Conservation (phyloP, 805 yeast species). For the Yamadazyma takamatsuzukensis region DNA sequence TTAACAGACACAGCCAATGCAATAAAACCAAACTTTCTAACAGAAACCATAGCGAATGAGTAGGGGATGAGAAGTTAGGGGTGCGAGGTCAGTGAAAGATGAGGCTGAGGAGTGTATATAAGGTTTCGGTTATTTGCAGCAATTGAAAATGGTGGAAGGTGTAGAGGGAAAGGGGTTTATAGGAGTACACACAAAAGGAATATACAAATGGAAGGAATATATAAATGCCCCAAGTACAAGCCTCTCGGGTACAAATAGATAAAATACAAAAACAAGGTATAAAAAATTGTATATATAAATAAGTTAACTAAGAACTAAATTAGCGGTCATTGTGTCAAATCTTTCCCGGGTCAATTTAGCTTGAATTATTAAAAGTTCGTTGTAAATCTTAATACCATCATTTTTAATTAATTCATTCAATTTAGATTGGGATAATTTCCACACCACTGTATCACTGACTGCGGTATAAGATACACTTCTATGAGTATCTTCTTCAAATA, state of each 20-base stretch:
- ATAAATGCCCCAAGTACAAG: no score
- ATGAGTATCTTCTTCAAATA: conserved; percentile 26
- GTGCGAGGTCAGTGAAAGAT: background rate
- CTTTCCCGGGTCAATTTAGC: conserved; percentile 64
- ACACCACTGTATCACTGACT: conserved; percentile 60
- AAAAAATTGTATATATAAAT: no score
- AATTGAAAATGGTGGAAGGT: no score
- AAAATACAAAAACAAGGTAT: no score
- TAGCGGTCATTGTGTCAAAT: conserved; percentile 72
- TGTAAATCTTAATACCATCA: conserved; percentile 49
- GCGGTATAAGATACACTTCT: conserved; percentile 49
- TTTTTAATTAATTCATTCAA: conserved; percentile 40
- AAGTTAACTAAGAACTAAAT: conserved; percentile 65
- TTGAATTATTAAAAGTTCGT: conserved; percentile 61
- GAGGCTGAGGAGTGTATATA: background rate
- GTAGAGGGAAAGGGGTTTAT: no score
- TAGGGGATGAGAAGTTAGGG: background rate
- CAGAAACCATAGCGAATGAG: conserved; percentile 7
- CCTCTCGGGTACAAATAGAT: no score
- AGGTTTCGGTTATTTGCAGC: background rate
- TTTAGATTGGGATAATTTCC: conserved; percentile 56
- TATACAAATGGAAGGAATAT: no score
- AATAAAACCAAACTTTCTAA: conserved; percentile 9
- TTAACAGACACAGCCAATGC: conserved; percentile 13
- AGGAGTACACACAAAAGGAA: no score